Evolutionary conservation across 257 asterid species (phyloP).

Genomic region (Jaltomata sinuosa): DNA sequence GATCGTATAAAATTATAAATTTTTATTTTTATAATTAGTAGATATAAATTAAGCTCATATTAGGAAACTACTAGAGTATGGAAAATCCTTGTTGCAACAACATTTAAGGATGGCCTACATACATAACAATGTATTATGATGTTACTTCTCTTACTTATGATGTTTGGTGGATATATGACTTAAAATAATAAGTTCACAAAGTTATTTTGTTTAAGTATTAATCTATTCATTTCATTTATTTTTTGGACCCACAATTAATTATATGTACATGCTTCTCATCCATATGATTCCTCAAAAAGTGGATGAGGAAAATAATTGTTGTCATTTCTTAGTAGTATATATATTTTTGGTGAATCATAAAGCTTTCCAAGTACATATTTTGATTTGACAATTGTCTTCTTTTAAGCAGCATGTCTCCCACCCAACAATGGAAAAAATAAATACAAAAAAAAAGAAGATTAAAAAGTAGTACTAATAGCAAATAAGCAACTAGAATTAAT

Average conservation of each 20-base stretch:
- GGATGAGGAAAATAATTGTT: not conserved
- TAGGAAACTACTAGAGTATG: not conserved
- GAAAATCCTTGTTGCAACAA: not conserved
- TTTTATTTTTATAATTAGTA: not conserved
- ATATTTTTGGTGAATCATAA: not conserved
- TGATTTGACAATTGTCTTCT: conserved; percentile 2
- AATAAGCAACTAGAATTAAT: not conserved
- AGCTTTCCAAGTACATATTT: not conserved
- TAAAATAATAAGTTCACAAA: not conserved
- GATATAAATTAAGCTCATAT: not conserved
- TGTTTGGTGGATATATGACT: not conserved
- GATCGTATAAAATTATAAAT: too few species aligned
- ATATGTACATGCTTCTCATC: not conserved
- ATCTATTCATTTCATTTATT: not conserved
- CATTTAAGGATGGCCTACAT: conserved; percentile 12
- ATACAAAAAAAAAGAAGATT: not conserved
- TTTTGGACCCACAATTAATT: conserved; percentile 1
- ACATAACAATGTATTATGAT: not conserved
- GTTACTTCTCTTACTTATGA: not conserved
- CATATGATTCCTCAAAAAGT: not conserved
- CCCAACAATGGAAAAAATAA: not conserved
- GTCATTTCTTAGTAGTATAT: not conserved
- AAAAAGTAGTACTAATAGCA: not conserved
- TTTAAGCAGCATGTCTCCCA: conserved; percentile 1
- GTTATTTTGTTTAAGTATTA: not conserved